Percentiles rank a stretch among this genome's conserved stretches.
Evolutionary conservation across 1,284 basidiomycete species (phyloP).

Genomic region (Agroathelia rolfsii): DNA sequence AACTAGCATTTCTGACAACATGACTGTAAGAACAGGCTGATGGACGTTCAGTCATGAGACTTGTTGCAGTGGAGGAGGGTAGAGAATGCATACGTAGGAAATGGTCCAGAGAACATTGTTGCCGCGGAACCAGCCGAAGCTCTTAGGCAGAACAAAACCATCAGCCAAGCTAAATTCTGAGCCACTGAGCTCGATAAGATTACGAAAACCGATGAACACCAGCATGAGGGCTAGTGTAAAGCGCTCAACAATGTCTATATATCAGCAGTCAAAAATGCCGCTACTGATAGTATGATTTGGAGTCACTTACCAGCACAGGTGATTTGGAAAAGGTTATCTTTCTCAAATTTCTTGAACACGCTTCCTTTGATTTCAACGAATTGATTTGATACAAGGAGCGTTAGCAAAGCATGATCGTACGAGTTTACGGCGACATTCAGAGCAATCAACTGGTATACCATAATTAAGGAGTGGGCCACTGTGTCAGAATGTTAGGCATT

Average conservation of each 20-base stretch:
- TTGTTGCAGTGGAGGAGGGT: neutral
- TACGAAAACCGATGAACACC: slow-evolving; percentile 84
- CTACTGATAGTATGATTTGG: slow-evolving; percentile 1
- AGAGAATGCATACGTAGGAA: slow-evolving; percentile 59
- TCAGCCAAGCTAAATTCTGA: slow-evolving; percentile 73
- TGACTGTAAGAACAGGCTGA: slow-evolving; percentile 85
- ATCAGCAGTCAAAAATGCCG: slow-evolving; percentile 3
- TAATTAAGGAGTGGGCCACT: slow-evolving; percentile 90
- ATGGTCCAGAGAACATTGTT: slow-evolving; percentile 82
- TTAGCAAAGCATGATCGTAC: slow-evolving; percentile 93
- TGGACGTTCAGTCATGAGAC: slow-evolving; percentile 2
- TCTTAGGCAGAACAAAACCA: slow-evolving; percentile 69
- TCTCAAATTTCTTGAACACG: slow-evolving; percentile 99
- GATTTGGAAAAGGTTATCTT: slow-evolving; percentile 99
- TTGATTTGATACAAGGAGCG: slow-evolving; percentile 93
- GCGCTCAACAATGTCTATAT: slow-evolving; percentile 90
- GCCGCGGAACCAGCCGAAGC: slow-evolving; percentile 76
- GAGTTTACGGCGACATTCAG: slow-evolving; percentile 98
- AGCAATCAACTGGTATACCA: slow-evolving; percentile 93
- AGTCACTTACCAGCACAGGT: slow-evolving; percentile 77
- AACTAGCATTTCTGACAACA: slow-evolving; percentile 88
- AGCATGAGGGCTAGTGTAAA: slow-evolving; percentile 94
- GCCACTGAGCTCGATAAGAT: slow-evolving; percentile 90
- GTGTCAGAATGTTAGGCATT: slow-evolving; percentile 4
- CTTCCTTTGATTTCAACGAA: slow-evolving; percentile 99